Evolutionary conservation across 2,329 filamentous ascomycete species (phyloP).

Genomic region (Aspergillus sp.): DNA sequence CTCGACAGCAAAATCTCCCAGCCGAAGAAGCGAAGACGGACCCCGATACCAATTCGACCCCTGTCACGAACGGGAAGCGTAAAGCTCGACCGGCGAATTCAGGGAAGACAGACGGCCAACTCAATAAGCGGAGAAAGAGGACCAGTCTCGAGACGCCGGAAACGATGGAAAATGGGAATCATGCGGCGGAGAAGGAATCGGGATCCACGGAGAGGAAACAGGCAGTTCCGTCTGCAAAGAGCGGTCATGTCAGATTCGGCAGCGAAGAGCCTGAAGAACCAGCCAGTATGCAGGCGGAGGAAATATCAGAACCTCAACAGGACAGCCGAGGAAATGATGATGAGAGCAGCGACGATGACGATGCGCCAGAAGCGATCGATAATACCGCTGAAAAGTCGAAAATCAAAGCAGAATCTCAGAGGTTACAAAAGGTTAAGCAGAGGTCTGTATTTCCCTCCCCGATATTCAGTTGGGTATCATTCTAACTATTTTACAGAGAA

Average conservation of each 20-base stretch:
- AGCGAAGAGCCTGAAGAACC: slow-evolving; percentile 30
- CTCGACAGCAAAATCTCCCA: slow-evolving; percentile 18
- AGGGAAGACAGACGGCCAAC: slow-evolving; percentile 16
- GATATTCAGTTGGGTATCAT: neutral
- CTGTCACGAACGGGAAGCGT: slow-evolving; percentile 22
- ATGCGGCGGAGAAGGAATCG: slow-evolving; percentile 5
- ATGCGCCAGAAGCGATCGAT: slow-evolving; percentile 34
- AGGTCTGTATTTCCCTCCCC: slow-evolving; percentile 18
- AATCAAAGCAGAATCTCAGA: slow-evolving; percentile 31
- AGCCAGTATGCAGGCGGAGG: slow-evolving; percentile 11
- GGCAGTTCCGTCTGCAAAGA: slow-evolving; percentile 9
- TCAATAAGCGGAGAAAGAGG: slow-evolving; percentile 27
- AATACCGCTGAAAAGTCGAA: slow-evolving; percentile 31
- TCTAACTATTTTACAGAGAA: slow-evolving; percentile 23
- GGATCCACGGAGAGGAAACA: slow-evolving; percentile 9
- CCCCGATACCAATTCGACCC: slow-evolving; percentile 7
- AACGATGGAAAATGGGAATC: slow-evolving; percentile 7
- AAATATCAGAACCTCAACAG: slow-evolving; percentile 11
- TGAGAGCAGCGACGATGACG: slow-evolving; percentile 26
- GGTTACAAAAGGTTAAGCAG: slow-evolving; percentile 28
- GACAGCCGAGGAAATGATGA: slow-evolving; percentile 15
- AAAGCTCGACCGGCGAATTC: slow-evolving; percentile 17
- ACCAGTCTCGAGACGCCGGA: slow-evolving; percentile 14
- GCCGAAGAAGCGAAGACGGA: slow-evolving; percentile 8
- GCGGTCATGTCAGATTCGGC: slow-evolving; percentile 31